Percentiles rank a stretch among this genome's conserved stretches.
Evolutionary conservation across 208 protist genomes (phyloP).

Genomic region (Crithidia brevicula): DNA sequence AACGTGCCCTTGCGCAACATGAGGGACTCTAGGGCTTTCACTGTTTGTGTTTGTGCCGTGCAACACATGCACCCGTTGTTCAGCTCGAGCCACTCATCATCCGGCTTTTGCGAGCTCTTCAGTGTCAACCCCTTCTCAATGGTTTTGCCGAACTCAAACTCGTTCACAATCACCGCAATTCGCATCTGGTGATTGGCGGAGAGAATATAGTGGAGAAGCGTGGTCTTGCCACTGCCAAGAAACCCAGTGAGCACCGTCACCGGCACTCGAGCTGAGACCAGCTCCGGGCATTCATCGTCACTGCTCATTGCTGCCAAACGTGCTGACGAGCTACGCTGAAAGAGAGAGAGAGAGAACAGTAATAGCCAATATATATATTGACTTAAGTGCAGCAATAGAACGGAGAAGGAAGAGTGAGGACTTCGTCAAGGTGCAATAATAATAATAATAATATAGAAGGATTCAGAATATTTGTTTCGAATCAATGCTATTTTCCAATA

Average conservation of each 20-base stretch:
- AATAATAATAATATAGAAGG: too few species aligned
- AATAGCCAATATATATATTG: slow-evolving; percentile 12
- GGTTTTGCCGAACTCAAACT: slow-evolving; percentile 92
- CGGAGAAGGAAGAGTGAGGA: too few species aligned
- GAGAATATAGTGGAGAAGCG: slow-evolving; percentile 93
- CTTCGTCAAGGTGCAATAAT: too few species aligned
- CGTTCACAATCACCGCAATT: slow-evolving; percentile 96
- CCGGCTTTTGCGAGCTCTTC: slow-evolving; percentile 90
- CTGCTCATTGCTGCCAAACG: slow-evolving; percentile 35
- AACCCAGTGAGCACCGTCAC: slow-evolving; percentile 95
- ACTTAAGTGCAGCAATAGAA: too few species aligned
- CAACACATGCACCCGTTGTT: slow-evolving; percentile 97
- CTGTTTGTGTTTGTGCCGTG: slow-evolving; percentile 89
- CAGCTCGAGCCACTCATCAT: slow-evolving; percentile 96
- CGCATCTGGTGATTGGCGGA: slow-evolving; percentile 81
- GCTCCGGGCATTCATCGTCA: slow-evolving; percentile 86
- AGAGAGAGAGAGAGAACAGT: slow-evolving; percentile 8
- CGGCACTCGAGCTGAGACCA: slow-evolving; percentile 79
- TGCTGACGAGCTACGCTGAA: too few species aligned
- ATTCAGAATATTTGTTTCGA: too few species aligned
- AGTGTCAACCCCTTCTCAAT: slow-evolving; percentile 93
- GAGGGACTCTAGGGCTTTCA: slow-evolving; percentile 84
- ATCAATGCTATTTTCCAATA: too few species aligned
- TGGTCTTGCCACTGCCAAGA: slow-evolving; percentile 95
- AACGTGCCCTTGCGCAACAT: slow-evolving; percentile 87